Conservation (phyloP, 1,139 yeast genomes). For the Saccharomycopsis hybrid region DNA sequence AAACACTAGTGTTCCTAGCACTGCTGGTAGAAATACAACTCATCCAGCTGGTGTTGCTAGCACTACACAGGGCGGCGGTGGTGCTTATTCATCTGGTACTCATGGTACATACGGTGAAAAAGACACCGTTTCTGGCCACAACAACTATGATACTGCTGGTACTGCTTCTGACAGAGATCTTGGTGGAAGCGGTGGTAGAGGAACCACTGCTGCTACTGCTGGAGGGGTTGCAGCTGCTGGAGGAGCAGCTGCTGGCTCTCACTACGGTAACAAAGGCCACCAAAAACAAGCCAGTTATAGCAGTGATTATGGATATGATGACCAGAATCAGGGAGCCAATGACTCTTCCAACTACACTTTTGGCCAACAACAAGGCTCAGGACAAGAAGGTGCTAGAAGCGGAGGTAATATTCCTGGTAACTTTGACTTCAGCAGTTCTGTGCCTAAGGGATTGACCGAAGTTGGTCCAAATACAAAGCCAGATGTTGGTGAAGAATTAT, state of each 20-base stretch:
- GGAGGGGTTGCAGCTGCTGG: slow-evolving; percentile 16
- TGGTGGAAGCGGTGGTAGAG: background rate
- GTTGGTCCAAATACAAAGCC: background rate
- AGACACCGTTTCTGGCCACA: background rate
- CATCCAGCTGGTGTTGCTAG: background rate
- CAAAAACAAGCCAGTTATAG: too few species aligned
- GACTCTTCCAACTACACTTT: too few species aligned
- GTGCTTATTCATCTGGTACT: too few species aligned
- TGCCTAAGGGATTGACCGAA: slow-evolving; percentile 6
- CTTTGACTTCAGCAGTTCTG: background rate
- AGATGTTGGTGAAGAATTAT: slow-evolving; percentile 8
- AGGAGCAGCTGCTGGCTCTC: background rate
- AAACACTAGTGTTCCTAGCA: too few species aligned
- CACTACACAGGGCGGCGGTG: background rate
- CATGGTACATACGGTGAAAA: background rate
- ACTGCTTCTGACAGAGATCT: background rate
- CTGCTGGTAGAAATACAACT: background rate
- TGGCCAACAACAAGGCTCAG: too few species aligned
- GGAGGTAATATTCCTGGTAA: background rate
- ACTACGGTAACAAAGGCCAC: too few species aligned
- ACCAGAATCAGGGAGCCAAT: too few species aligned
- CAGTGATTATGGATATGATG: too few species aligned
- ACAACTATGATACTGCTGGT: background rate
- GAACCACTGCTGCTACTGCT: background rate
- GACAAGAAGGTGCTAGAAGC: background rate